phyloP scores from a whole-genome alignment of 2,329 filamentous ascomycete genomes.

The Didymella lethalis region DNA sequence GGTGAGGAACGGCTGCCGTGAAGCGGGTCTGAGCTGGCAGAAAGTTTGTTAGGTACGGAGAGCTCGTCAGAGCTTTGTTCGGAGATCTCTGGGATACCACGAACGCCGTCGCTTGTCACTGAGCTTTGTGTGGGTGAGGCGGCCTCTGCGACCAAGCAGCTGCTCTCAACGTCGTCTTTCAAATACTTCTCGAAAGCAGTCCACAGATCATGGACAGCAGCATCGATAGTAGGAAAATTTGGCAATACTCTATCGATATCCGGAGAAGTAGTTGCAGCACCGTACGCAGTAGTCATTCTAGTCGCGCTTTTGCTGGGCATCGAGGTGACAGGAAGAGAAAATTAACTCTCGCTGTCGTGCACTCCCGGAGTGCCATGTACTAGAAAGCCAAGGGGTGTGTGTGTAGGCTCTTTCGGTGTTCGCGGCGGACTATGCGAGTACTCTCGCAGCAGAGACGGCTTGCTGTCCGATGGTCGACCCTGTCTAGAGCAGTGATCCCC shows the following conservation, averaged over 20 bases:
- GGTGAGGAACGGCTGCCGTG: neutral
- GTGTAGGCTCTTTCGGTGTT: neutral
- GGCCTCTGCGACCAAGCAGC: neutral
- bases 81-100: neutral
- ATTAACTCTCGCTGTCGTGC: neutral
- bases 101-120: neutral
- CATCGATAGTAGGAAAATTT: neutral
- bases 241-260: too few relatives aligned
- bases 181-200: neutral
- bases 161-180: neutral
- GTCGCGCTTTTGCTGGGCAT: neutral
- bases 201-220: neutral
- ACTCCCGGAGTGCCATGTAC: neutral
- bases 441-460: neutral
- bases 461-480: neutral
- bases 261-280: too few relatives aligned
- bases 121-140: neutral
- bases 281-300: neutral
- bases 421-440: conserved; percentile 4
- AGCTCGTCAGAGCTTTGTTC: neutral
- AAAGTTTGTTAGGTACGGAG: neutral
- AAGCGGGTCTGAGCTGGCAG: neutral
- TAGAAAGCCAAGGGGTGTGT: conserved; percentile 2
- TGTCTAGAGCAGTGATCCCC: neutral
- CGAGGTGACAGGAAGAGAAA: neutral